phyloP scores from a whole-genome alignment of 257 asterid species.

The Scutellaria baicalensis region DNA sequence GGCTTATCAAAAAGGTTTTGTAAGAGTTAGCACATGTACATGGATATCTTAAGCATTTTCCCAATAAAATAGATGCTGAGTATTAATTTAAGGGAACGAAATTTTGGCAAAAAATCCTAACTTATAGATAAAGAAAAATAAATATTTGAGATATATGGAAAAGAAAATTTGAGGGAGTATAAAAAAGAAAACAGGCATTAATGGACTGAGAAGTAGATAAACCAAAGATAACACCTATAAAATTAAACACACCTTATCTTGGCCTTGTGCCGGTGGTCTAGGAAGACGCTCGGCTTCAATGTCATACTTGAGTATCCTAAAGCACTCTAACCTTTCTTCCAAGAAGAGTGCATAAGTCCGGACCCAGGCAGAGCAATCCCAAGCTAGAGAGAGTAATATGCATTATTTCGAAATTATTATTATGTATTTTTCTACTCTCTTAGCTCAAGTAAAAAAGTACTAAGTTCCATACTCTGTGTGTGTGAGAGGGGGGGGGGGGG shows the following conservation, averaged over 20 bases:
- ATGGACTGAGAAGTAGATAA: background rate
- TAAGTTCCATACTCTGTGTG: background rate
- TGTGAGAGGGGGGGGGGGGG: background rate
- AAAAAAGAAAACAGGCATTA: no score
- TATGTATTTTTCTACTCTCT: constrained; percentile 4
- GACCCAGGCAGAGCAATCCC: constrained; percentile 99
- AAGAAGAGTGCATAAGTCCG: constrained; percentile 86
- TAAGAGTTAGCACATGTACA: background rate
- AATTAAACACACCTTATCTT: constrained; percentile 63
- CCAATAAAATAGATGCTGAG: background rate
- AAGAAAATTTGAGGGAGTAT: background rate
- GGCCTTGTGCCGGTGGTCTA: constrained; percentile 66
- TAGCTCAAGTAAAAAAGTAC: background rate
- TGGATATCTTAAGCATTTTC: background rate
- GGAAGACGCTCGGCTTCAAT: constrained; percentile 97
- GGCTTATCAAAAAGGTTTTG: background rate
- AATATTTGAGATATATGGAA: background rate
- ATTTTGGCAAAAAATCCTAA: background rate
- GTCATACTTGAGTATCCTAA: constrained; percentile 81
- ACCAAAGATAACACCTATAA: background rate
- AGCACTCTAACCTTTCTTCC: constrained; percentile 97
- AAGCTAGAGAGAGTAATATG: constrained; percentile 41
- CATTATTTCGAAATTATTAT: background rate
- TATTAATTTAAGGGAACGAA: background rate
- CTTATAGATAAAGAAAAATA: background rate